Percentiles rank a stretch among this genome's conserved stretches.
Conservation (phyloP, 2,329 filamentous ascomycete species). For the Knufia fluminis region DNA sequence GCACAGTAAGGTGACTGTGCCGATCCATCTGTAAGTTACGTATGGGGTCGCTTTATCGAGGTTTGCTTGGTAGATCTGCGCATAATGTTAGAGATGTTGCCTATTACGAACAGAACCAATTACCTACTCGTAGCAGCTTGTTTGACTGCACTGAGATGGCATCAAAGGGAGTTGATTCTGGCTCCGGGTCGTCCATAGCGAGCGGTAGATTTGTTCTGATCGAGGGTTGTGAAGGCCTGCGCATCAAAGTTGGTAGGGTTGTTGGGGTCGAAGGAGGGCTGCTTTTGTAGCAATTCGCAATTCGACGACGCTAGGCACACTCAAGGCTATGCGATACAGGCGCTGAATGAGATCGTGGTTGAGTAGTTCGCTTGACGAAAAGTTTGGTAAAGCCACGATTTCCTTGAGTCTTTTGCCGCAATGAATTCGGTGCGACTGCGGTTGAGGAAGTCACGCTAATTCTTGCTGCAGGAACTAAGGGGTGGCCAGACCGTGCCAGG, state of each 20-base stretch:
- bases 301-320: too few relatives aligned
- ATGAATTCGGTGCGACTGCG: not conserved
- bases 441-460: not conserved
- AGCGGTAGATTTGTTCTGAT: slow-evolving; percentile 11
- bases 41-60: slow-evolving; percentile 90
- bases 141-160: slow-evolving; percentile 76
- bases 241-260: slow-evolving; percentile 10
- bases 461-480: not conserved
- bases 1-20: slow-evolving; percentile 65
- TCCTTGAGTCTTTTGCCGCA: not conserved
- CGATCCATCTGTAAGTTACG: slow-evolving; percentile 80
- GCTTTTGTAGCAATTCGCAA: not conserved
- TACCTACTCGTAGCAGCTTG: slow-evolving; percentile 35
- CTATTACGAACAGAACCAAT: too few relatives aligned
- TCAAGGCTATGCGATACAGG: not conserved
- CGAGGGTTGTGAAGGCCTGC: slow-evolving; percentile 17
- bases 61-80: slow-evolving; percentile 82
- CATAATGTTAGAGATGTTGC: slow-evolving; percentile 5
- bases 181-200: slow-evolving; percentile 74
- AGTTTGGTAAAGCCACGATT: slow-evolving; percentile 9
- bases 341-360: not conserved
- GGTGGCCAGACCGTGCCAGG: not conserved
- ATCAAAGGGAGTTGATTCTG: slow-evolving; percentile 84
- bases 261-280: not conserved
- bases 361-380: not conserved